Base-by-base conservation (phyloP, 1,284 basidiomycete species). In the Rhodotorula sp. region DNA sequence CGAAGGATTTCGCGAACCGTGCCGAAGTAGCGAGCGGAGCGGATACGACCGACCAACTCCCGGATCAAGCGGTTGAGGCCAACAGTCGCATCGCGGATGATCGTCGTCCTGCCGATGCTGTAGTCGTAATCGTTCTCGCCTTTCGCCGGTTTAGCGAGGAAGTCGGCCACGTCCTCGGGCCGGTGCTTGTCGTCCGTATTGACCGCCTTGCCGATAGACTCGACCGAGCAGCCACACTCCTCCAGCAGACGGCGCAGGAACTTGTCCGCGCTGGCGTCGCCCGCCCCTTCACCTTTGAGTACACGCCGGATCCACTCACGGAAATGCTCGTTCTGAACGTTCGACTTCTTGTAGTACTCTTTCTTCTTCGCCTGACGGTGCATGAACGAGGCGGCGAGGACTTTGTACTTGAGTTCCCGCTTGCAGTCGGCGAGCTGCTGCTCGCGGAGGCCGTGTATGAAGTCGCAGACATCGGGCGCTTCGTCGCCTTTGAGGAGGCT, bases 1-100 rank as follows among this genome's bases (percentile, higher is more conserved):
- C 86, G 89, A 79, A 95, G 93, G 53, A 94, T 83, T 77, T 93
- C 90, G 61, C 93, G 89, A 45, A 95, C 91, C 61, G 91, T 89
- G 8, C 87, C 90, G 82, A 95, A 95, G 83, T 93, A 95, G 53
- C 93, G 89, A 44, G 92, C 83, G 0, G 93, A 95, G 45, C 93
- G 88, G 54, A 93, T 87, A 61, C 93, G 89, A 45, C 91, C 92
- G 33, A 92, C 88, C 57, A 95, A 86, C 80, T 95, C 93, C 80
- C 93, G 93, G 44, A 87, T 87, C 60, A 95, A 82, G 61, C 88
- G 86, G 60, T 91, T 87, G 60, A 95, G 88, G 61, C 89, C 86
- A 79, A 66, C 58, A 22, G 51, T 51, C 14, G 62, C 54, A 37
- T 46, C 46, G 33, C 69, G 69, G 37, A 70, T 44, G 42, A 54